Evolutionary conservation across 2,329 filamentous ascomycete genomes (phyloP), one percentile per base, ranked within the genome.

Genomic region (Xylariaceae sp.): DNA sequence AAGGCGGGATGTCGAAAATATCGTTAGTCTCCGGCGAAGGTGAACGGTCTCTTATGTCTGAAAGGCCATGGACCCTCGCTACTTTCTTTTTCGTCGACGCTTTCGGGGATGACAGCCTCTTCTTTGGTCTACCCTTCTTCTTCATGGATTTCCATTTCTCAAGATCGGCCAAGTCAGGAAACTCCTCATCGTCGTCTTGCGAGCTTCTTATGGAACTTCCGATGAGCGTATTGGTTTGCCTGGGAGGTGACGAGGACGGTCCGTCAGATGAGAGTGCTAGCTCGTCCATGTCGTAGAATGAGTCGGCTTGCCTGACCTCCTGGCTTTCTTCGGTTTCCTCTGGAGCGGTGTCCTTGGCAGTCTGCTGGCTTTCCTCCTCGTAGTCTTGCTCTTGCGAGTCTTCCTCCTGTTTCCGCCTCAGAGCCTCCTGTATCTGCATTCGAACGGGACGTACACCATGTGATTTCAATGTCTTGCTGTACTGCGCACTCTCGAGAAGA

Each of bases 391-490:
- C 71, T 43, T 72, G 68, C 0, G 67, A 73, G 41, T 72, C 67
- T 6, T 72, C 66, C 11, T 71, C 65, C 26, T 60, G 52, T 15
- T 47, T 55, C 55, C 33, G 59, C 37, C 43, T 61, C 43, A 45
- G 56, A 26, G 57, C 57, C 19, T 61, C 56, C 17, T 60, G 55
- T 9, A 55, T 44, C 7, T 65, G 56, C 31, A 77, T 61, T 39
- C 67, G 67, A 26, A 80, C 53, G 0, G 78, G 78, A 39, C 69
- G 71, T 19, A 81, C 59, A 18, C 78, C 78, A 42, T 76, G 76
- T 3, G 70, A 69, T 51, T 72, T 76, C 50, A 79, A 69, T 16
- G 68, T 60, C 3, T 62, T 73, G 41, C 69, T 72, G 54, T 79
- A 80, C 19, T 72, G 69, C 0, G 69, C 75, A 52, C 69, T 74